These are phyloP conservation scores for Botrytis sinoallii DNA, from an alignment of 2,329 filamentous ascomycete genomes.

Conservation along the genomic window DNA sequence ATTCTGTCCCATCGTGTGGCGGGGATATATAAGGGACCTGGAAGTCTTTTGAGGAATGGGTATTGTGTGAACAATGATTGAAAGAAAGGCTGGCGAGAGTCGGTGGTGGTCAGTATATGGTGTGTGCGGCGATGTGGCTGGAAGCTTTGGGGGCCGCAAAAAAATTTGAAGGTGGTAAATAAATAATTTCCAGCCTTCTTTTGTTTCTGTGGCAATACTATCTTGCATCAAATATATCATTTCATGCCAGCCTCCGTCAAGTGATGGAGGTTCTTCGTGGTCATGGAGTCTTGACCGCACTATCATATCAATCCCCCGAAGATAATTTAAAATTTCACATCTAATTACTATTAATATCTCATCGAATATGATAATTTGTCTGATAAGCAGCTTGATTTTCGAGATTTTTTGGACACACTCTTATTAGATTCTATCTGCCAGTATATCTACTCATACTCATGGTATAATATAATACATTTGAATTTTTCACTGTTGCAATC, in stretches of 20 bases:
- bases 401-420: neutral
- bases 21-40: neutral
- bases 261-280: neutral
- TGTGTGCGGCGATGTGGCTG: neutral
- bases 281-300: neutral
- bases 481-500: neutral
- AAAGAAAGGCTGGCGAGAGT: neutral
- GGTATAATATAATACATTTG: fast-evolving
- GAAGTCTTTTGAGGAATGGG: neutral
- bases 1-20: neutral
- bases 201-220: slow-evolving; percentile 4
- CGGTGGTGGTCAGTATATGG: neutral
- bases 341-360: neutral
- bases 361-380: neutral
- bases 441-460: neutral
- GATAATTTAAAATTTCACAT: neutral
- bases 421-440: neutral
- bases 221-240: neutral
- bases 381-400: neutral
- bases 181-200: slow-evolving; percentile 1
- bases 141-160: neutral
- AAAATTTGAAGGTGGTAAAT: neutral
- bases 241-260: neutral
- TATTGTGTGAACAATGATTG: neutral
- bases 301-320: neutral